Base-by-base conservation (phyloP, 495 filamentous ascomycete species). In the Penicillium steckii region DNA sequence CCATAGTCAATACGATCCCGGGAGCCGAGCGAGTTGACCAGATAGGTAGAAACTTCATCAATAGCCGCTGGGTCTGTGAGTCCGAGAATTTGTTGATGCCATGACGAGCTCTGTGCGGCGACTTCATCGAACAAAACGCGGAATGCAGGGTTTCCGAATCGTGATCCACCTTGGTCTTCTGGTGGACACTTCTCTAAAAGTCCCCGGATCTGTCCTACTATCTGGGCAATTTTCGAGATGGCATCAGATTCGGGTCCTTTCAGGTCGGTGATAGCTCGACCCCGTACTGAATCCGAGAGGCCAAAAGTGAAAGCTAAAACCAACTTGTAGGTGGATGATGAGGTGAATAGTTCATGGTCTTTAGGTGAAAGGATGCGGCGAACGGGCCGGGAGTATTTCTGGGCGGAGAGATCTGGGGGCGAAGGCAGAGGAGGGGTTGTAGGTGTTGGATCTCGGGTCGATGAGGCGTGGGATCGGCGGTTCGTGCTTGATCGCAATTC, bases 111-210 rank as follows among this genome's bases (percentile, higher is more conserved):
- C 43, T 75, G 70, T 37, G 71, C 66, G n/a, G 77, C 76, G 22
- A 90, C 77, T 44, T 83, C 82, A 69, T 95, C 88, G 50, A 96
- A 80, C 59, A 95, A 90, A 53, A 80, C 70, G 49, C 90, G 86
- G 72, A 99, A 99, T 25, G 85, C 78, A 46, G 89, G 90, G 69
- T 99, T 99, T 25, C 94, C 95, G 61, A 99, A 99, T 30, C 94
- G 82, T 4, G 91, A 96, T 22, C 89, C 89, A 33, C 84, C 87
- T 57, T 89, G 85, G 48, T 97, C 90, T 54, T 88, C 77, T 1
- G 95, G 85, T 2, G 95, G 95, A 41, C 85, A 84, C 23, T 78
- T 69, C 2, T 72, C 69, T 5, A 93, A 74, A 8, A 89, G 71
- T 3, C 74, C 66, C 45, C 86, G 82, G 9, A 89, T 79, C 25